Percentiles rank a stretch among this genome's conserved stretches.
These are phyloP conservation scores for Phytophthora citrophthora DNA, from an alignment of 352 stramenopile genomes.

Conservation along the genomic window DNA sequence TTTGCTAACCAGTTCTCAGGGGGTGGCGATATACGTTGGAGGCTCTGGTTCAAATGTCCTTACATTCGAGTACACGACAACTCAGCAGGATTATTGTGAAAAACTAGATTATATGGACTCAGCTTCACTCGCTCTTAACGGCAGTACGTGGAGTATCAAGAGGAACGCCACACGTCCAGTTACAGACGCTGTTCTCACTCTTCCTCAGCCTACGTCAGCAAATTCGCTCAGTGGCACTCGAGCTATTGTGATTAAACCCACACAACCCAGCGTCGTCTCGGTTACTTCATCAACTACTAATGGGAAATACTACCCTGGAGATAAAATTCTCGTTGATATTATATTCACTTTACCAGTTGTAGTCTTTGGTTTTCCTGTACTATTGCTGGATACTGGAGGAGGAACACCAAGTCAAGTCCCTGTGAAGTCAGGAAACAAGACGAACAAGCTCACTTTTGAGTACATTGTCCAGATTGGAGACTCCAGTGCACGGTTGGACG, in stretches of 20 bases:
- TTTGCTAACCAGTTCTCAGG: slow-evolving; percentile 40
- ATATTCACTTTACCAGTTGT: slow-evolving; percentile 71
- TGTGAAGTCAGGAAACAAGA: slow-evolving; percentile 46
- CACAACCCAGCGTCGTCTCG: slow-evolving; percentile 39
- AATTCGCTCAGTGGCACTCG: slow-evolving; percentile 60
- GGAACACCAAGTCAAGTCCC: slow-evolving; percentile 22
- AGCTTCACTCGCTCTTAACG: slow-evolving; percentile 49
- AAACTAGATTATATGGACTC: slow-evolving; percentile 67
- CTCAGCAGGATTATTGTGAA: slow-evolving; percentile 60
- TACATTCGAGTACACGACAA: slow-evolving; percentile 61
- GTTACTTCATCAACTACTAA: slow-evolving; percentile 45
- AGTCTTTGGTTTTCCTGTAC: slow-evolving; percentile 53
- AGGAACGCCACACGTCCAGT: slow-evolving; percentile 56
- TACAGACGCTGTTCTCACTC: slow-evolving; percentile 44
- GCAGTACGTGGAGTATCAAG: slow-evolving; percentile 37
- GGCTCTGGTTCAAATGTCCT: slow-evolving; percentile 58
- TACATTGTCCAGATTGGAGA: slow-evolving; percentile 59
- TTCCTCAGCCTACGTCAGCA: slow-evolving; percentile 42
- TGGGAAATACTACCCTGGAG: slow-evolving; percentile 65
- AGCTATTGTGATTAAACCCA: slow-evolving; percentile 66
- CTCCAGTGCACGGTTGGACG: slow-evolving; percentile 39
- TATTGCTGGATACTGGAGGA: slow-evolving; percentile 39
- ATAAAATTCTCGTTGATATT: slow-evolving; percentile 58
- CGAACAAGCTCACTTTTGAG: slow-evolving; percentile 52
- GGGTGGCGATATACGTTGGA: slow-evolving; percentile 52